Conservation (phyloP, 345 rosid species). For the Brassica rapa region DNA sequence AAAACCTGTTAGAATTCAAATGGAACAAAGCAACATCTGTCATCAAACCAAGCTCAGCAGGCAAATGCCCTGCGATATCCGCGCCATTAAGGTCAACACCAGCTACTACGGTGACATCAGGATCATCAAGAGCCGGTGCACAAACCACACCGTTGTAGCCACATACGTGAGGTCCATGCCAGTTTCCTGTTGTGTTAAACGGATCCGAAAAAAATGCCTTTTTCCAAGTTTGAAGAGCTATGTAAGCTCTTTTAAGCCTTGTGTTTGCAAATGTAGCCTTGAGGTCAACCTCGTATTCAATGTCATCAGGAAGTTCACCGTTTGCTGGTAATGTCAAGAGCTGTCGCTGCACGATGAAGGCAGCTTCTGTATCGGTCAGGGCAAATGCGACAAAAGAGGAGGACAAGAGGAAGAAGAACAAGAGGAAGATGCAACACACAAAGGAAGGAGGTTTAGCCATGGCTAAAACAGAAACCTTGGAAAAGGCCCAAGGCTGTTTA, state of each 20-base stretch:
- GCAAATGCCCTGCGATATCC: conserved; percentile 85
- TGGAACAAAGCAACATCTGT: conserved; percentile 71
- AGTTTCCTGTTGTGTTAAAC: conserved; percentile 60
- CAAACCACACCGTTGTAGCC: conserved; percentile 75
- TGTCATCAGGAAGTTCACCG: conserved; percentile 42
- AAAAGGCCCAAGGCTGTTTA: conserved; percentile 71
- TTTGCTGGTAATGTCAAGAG: conserved; percentile 51
- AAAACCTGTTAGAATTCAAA: conserved; percentile 76
- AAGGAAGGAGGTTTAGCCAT: conserved; percentile 56
- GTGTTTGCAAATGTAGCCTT: conserved; percentile 49
- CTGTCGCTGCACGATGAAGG: conserved; percentile 71
- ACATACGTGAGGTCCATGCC: conserved; percentile 79
- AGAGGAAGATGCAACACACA: conserved; percentile 50
- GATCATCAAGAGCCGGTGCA: conserved; percentile 62
- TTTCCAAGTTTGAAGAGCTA: conserved; percentile 83
- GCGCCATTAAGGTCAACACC: conserved; percentile 79
- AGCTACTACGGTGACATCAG: conserved; percentile 53
- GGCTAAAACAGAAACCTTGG: conserved; percentile 54
- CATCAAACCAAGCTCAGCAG: conserved; percentile 67
- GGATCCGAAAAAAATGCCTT: conserved; percentile 80
- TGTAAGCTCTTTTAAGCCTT: conserved; percentile 66
- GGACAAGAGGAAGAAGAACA: conserved; percentile 37
- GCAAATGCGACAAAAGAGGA: conserved; percentile 46
- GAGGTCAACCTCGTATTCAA: conserved; percentile 44
- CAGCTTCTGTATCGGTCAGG: conserved; percentile 53